Evolutionary conservation across 352 stramenopile genomes (phyloP), one percentile per base, ranked within the genome.

Genomic region (Phytopythium cucurbitacearum): DNA sequence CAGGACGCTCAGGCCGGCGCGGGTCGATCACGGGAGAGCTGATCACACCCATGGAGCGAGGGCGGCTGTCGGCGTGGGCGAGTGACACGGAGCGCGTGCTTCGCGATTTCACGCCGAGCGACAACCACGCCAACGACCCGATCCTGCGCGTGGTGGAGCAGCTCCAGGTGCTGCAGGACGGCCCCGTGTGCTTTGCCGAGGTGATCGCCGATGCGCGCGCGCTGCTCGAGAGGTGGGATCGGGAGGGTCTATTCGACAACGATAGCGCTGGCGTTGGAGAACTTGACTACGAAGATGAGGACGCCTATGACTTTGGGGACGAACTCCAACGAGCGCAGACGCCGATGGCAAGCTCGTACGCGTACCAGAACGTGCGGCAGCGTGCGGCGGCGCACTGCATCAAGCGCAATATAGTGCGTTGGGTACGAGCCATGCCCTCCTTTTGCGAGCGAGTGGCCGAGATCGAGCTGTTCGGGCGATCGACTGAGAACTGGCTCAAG

Each of bases 381-480:
- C 72, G 75, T 21, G 73, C 76, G 11, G 79, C 76, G 13, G 73
- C 68, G 13, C 70, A 68, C 38, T 48, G 86, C 40, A 85, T 90
- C 55, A 87, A 87, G 53, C 74, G 76, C 8, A 75, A 76, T 12
- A 69, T 86, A 0, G 49, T 87, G 32, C 48, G 34, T 9, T 90
- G 79, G 79, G 65, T 71, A 41, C 61, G 79, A 8, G 70, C 72
- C 9, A 72, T 69, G n/a, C 57, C 61, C 32, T 70, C 72, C 9
- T 87, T 87, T 34, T 64, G 65, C 45, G 60, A 77, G 13, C 76
- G 79, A 12, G 76, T 87, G 7, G 73, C 75, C 1, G 74, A 90
- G 60, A 68, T 90, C 33, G 48, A 84, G 47, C 46, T 79, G 8
- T 87, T 87, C 52, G 76, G 76, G 15, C 82, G 73, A 10, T 87